phyloP scores from a whole-genome alignment of 345 rosid species.

The Bruguiera sexangula region DNA sequence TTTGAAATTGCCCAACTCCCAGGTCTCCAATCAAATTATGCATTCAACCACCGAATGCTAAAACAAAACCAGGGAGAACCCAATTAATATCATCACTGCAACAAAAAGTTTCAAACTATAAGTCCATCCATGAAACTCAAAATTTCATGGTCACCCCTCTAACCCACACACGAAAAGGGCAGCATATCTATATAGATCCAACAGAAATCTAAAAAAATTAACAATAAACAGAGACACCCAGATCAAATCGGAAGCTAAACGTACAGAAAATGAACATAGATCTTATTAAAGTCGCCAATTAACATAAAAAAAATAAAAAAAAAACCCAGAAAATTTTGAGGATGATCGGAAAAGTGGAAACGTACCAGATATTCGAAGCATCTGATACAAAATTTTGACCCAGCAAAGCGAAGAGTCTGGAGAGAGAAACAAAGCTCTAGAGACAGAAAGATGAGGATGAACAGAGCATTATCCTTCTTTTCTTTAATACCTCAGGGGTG shows the following conservation, averaged over 20 bases:
- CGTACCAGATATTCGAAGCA: constrained; percentile 13
- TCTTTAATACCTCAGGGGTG: neutral
- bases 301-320: too few species aligned
- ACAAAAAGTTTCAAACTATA: neutral
- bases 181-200: too few species aligned
- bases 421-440: constrained; percentile 9
- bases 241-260: too few species aligned
- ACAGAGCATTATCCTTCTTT: neutral
- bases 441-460: neutral
- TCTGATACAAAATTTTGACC: constrained; percentile 6
- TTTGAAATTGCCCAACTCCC: neutral
- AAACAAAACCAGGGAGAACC: constrained; percentile 1
- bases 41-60: constrained; percentile 4
- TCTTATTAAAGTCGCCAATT: too few species aligned
- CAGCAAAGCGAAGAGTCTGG: constrained; percentile 7
- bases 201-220: too few species aligned
- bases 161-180: too few species aligned
- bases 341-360: neutral
- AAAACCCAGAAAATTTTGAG: neutral
- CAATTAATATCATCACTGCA: constrained; percentile 15
- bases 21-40: constrained; percentile 1
- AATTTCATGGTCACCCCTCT: too few species aligned
- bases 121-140: too few species aligned
- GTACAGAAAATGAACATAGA: too few species aligned
- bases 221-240: too few species aligned